Evolutionary conservation across 163 green algal genomes (phyloP), one percentile per base, ranked within the genome.

Genomic region (Trebouxiophyceae sp.): DNA sequence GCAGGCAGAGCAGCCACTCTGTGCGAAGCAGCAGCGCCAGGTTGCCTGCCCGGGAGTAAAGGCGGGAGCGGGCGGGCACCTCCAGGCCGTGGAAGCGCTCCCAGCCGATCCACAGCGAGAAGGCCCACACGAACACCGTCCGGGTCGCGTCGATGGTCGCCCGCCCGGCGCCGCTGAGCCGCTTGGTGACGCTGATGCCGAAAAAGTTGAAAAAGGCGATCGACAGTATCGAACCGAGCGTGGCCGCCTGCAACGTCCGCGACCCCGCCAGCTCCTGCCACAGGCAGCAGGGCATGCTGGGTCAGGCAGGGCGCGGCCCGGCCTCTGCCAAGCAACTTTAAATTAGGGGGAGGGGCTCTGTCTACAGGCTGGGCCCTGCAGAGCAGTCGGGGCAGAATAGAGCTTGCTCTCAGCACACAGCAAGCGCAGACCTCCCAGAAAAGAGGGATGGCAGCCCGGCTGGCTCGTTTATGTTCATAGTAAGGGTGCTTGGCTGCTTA

Each of bases 171-270:
- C 88, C 88, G 28, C 71, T 86, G 47, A 96, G 73, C 1, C 78
- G 73, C 74, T 91, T 89, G 28, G 86, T 91, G 22, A 90, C 75
- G 16, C 45, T 79, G 47, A 86, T 39, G 5, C 73, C 71, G 33
- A 76, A 92, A 57, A 91, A 91, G 74, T 95, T 95, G 79, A 94
- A 94, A 45, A 82, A 75, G 0, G 77, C 86, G 33, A 96, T 91
- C 31, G 74, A 86, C 8, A 86, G n/a, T 7, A 93, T 67, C 56
- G 65, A 77, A 54, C 68, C 45, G 5, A 74, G 54, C 24, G 75
- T 84, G 19, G 75, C 77, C 33, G 60, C 63, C 72, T 82, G 75
- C 27, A 67, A 44, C 72, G 71, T 45, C 47, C 29, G 33, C 2
- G 70, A 77, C 7, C 46, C 62, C 0, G 45, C 19, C 1, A 93